Base-by-base conservation (phyloP, 352 stramenopile species). In the Phytophthora ohioensis region DNA sequence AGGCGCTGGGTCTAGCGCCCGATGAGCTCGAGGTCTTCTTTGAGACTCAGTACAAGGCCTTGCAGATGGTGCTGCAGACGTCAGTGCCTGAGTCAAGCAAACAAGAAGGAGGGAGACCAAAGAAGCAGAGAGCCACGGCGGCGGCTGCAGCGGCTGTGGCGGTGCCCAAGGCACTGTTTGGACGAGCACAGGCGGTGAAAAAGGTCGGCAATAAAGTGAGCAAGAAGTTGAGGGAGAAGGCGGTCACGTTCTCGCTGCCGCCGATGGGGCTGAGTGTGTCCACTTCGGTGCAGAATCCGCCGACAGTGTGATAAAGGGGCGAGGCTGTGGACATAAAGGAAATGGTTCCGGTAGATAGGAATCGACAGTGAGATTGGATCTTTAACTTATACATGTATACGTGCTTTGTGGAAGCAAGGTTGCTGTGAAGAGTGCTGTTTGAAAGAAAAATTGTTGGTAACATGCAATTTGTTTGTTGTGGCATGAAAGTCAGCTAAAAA, bases 11-110 rank as follows among this genome's bases (percentile, higher is more conserved):
- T 12, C 80, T 90, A 34, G 71, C 63, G 5, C 73, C 82, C 13
- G 76, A 90, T 38, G 85, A 94, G 57, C 71, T 91, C 27, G 86
- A 94, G 13, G 80, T 78, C 31, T 94, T 91, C 57, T 95, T 95
- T 52, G 72, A 87, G 4, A 86, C 88, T 35, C 88, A 95, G 71
- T 69, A 68, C 8, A 80, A 82, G 56, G 71, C 79, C 15, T 73
- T 95, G 4, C 70, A 86, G 51, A 80, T 84, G 52, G 68, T 79
- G 58, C 43, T 89, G 15, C 69, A 87, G 58, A 75, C 75, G 39
- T n/a, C 49, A 17, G 52, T 57, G 32, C 51, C 60, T 4, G 64
- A 74, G 35, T 30, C 32, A 1, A 38, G 17, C n/a, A 49, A 77
- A 49, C 11, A 64, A 30, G 38, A 76, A 39, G 34, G 63, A 42